Base-by-base conservation (phyloP, 1,284 basidiomycete species). In the Boletus semigastroideus region DNA sequence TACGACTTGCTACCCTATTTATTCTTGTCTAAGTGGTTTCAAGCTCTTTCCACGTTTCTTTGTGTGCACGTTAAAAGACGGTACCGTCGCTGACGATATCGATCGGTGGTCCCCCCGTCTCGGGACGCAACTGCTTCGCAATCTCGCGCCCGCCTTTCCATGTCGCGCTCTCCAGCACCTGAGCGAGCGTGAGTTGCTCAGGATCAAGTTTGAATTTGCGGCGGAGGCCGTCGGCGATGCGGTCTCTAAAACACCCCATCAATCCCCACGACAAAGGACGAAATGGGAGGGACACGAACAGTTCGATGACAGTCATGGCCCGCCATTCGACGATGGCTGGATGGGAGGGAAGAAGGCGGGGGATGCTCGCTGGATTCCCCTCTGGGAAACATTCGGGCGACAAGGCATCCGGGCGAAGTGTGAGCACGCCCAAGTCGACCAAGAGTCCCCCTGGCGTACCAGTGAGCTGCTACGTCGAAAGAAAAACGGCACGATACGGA, bases 71-170 rank as follows among this genome's bases (percentile, higher is more conserved):
- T 37, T 62, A 93, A 67, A 93, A 93, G 1, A 94, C 83, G 1
- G 90, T 93, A 1, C 91, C 91, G 56, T 93, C 91, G 55, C 90
- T 91, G 55, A 87, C 79, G 51, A 92, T 90, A 54, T 91, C 88
- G 62, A 96, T 92, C 0, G 94, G 94, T 1, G 93, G 94, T 0
- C 92, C 92, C 4, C 87, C 84, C 0, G 83, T 87, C 42, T 77
- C 72, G 0, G 87, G 87, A 16, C 94, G 75, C 67, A 84, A 87
- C 64, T 78, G 88, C 64, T 78, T 89, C 0, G 95, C 95, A 42
- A 98, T 92, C 72, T 96, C 92, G 7, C 94, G 78, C 0, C 90
- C 95, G 3, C 92, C 94, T 66, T 95, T 96, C 96, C 95, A 98
- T 0, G 94, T 98, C 2, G 93, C 94, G 46, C 87, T 86, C 71